Base-by-base conservation (phyloP, 345 rosid species). In the Melastoma malabathricum region DNA sequence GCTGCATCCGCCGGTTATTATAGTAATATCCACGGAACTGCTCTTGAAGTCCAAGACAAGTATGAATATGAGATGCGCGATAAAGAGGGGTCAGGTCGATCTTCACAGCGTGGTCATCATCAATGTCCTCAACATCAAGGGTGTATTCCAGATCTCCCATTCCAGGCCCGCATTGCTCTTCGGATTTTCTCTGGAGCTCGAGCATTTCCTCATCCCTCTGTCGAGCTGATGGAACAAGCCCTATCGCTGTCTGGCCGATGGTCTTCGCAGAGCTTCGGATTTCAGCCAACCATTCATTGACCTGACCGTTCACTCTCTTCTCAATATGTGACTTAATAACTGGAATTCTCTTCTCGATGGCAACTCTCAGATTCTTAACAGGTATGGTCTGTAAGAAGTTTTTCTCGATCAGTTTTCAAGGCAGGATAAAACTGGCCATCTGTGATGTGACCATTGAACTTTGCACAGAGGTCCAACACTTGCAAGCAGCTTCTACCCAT, bases 231-330 rank as follows among this genome's bases (percentile, higher is more conserved):
- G 87, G 75, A 31, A 78, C 59, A 63, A 59, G 77, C 23, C 95
- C 95, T 31, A 92, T 92, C 19, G 98, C 98, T 15, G 80, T 77
- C 70, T 92, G 98, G 45, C 98, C 98, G 48, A 92, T 84, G 71
- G 53, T 57, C 65, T 79, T 87, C 0, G 96, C 73, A 41, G 89
- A 84, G 61, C 93, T 77, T 67, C 98, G 71, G 4, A 92, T 68
- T 31, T 82, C 80, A 64, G 73, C 93, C 10, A 92, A 75, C 98
- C 98, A 92, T 63, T 87, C 96, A 18, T 77, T 87, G 59, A 92
- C 81, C 43, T 82, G 87, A 53, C 84, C 77, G 46, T 75, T 73
- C 31, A 87, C 93, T 55, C 73, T 82, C 74, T 87, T 92, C 82
- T 87, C 95, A 3, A 92, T 67, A 62, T 87, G 81, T 6, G 65